These are phyloP conservation scores for Globisporangium nunn DNA, from an alignment of 352 stramenopile genomes.

Conservation along the genomic window DNA sequence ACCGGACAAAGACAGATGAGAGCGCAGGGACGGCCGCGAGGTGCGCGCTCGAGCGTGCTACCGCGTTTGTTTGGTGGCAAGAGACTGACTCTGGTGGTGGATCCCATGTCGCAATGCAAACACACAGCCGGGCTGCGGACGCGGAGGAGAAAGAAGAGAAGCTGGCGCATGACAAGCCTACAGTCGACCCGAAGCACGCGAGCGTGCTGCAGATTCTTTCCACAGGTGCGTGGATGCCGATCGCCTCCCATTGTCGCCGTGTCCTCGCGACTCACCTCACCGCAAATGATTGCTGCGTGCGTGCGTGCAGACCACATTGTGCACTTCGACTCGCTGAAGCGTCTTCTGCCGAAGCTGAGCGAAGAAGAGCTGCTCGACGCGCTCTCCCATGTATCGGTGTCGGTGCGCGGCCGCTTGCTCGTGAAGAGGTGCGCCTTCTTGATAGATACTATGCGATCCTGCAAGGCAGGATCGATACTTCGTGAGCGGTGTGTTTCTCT, in stretches of 20 bases:
- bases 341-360: slow-evolving; percentile 26
- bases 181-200: slow-evolving; percentile 25
- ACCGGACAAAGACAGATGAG: slow-evolving; percentile 36
- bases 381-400: slow-evolving; percentile 34
- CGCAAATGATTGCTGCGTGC: too few species aligned
- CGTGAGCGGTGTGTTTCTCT: too few species aligned
- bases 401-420: slow-evolving; percentile 34
- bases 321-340: slow-evolving; percentile 36
- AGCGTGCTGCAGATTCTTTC: slow-evolving; percentile 20
- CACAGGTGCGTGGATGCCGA: slow-evolving; percentile 7
- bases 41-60: background rate
- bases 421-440: slow-evolving; percentile 22
- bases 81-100: background rate
- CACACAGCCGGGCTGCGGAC: slow-evolving; percentile 18
- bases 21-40: slow-evolving; percentile 12
- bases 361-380: slow-evolving; percentile 35
- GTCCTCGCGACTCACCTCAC: too few species aligned
- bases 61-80: too few species aligned
- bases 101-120: background rate
- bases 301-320: slow-evolving; percentile 27
- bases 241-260: too few species aligned
- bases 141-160: slow-evolving; percentile 42
- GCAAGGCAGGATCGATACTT: too few species aligned
- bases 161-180: slow-evolving; percentile 7
- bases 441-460: too few species aligned